phyloP scores from a whole-genome alignment of 2,329 filamentous ascomycete species.

The Cryphonectria carpinicola region DNA sequence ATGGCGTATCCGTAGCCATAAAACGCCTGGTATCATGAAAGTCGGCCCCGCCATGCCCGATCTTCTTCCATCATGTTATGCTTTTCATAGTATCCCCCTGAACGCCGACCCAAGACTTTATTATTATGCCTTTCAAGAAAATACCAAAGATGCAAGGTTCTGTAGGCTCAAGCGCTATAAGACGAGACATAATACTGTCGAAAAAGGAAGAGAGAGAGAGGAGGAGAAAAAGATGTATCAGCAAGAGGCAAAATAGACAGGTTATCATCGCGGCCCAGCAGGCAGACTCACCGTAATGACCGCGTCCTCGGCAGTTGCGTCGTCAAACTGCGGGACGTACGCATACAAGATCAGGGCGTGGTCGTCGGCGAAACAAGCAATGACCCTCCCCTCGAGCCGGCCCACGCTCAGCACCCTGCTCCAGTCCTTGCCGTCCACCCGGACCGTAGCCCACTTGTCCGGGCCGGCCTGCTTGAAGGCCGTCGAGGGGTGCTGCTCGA shows the following conservation, averaged over 20 bases:
- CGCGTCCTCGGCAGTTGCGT: constrained; percentile 67
- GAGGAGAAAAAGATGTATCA: constrained; percentile 23
- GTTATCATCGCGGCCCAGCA: neutral
- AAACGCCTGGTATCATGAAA: constrained; percentile 19
- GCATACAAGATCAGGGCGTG: constrained; percentile 84
- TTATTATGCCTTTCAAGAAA: too few species aligned
- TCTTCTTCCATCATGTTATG: constrained; percentile 6
- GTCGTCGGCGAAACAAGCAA: constrained; percentile 85
- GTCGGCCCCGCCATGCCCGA: neutral
- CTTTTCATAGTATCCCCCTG: neutral
- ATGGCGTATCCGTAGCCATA: neutral
- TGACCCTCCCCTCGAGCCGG: constrained; percentile 83
- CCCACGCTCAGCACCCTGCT: constrained; percentile 92
- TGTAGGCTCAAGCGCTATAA: constrained; percentile 38
- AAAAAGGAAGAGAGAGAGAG: too few species aligned
- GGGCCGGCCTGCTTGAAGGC: constrained; percentile 76
- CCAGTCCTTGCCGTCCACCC: constrained; percentile 94
- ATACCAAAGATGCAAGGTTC: neutral
- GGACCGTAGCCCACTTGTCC: constrained; percentile 84
- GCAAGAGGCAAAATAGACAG: constrained; percentile 3
- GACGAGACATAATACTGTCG: constrained; percentile 45
- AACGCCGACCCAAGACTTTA: neutral
- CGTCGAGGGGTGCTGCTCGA: constrained; percentile 82
- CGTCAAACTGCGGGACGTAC: constrained; percentile 74
- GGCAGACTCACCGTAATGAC: constrained; percentile 69